Evolutionary conservation across 441 rosid species (phyloP).

Genomic region (Brassica balearica): DNA sequence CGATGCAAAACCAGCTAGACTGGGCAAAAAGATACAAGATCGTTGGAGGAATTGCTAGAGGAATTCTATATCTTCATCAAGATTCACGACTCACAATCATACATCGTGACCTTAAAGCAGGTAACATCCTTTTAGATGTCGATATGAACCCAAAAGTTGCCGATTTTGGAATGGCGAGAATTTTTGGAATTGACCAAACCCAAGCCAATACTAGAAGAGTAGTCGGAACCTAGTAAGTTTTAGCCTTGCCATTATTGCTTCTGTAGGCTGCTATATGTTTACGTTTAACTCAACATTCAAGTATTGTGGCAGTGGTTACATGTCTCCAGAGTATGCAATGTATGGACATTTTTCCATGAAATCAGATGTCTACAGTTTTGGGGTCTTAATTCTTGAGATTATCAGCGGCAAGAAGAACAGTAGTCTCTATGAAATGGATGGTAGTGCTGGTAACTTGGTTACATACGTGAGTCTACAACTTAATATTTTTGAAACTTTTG

Average conservation of each 20-base stretch:
- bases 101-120: constrained; percentile 16
- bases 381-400: background rate
- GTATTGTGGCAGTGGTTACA: background rate
- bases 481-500: too few relatives aligned
- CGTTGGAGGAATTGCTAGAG: constrained; percentile 17
- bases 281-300: background rate
- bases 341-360: background rate
- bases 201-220: constrained; percentile 11
- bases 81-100: constrained; percentile 16
- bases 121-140: constrained; percentile 10
- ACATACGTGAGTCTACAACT: background rate
- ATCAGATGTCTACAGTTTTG: background rate
- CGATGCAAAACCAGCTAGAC: background rate
- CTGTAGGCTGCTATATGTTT: background rate
- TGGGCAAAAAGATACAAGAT: constrained; percentile 12
- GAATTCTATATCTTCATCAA: constrained; percentile 12
- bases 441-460: background rate
- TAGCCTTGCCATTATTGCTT: background rate
- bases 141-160: constrained; percentile 22
- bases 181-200: constrained; percentile 9
- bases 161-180: constrained; percentile 25
- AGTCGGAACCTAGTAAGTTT: constrained; percentile 28
- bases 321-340: background rate
- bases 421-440: background rate
- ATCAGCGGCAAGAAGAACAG: background rate